These are phyloP conservation scores for Plasmopara halstedii DNA, from an alignment of 352 stramenopile genomes.

Conservation along the genomic window DNA sequence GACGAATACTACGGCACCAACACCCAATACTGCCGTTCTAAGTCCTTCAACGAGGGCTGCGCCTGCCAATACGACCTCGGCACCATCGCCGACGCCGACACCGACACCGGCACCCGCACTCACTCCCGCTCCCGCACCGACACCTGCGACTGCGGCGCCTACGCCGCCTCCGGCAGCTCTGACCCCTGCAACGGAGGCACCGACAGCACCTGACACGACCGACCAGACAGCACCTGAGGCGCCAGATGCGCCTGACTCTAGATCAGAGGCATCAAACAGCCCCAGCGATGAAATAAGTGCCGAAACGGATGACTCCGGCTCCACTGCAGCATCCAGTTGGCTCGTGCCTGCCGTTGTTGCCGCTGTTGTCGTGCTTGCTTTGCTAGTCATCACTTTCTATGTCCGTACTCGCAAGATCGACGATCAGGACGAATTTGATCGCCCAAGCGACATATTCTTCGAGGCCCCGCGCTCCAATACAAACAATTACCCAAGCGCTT, in stretches of 20 bases:
- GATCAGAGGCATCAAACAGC: slow-evolving; percentile 29
- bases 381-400: slow-evolving; percentile 55
- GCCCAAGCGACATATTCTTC: slow-evolving; percentile 56
- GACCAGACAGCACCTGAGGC: slow-evolving; percentile 24
- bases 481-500: slow-evolving; percentile 28
- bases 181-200: slow-evolving; percentile 4
- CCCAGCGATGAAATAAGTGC: slow-evolving; percentile 11
- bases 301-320: slow-evolving; percentile 16
- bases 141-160: slow-evolving; percentile 9
- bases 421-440: slow-evolving; percentile 42
- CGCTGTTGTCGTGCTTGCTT: slow-evolving; percentile 39
- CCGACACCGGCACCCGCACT: slow-evolving; percentile 1
- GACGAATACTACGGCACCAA: slow-evolving; percentile 16
- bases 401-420: slow-evolving; percentile 37
- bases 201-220: slow-evolving; percentile 16
- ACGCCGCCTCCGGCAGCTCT: slow-evolving; percentile 8
- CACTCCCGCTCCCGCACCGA: slow-evolving; percentile 1
- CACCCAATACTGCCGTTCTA: slow-evolving; percentile 8
- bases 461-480: slow-evolving; percentile 51
- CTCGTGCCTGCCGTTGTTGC: slow-evolving; percentile 54
- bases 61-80: slow-evolving; percentile 4
- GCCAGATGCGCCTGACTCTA: slow-evolving; percentile 40
- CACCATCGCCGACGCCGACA: slow-evolving; percentile 9
- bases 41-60: slow-evolving; percentile 1
- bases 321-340: slow-evolving; percentile 30